Conservation (phyloP, 208 protist genomes). For the Leishmania martiniquensis region DNA sequence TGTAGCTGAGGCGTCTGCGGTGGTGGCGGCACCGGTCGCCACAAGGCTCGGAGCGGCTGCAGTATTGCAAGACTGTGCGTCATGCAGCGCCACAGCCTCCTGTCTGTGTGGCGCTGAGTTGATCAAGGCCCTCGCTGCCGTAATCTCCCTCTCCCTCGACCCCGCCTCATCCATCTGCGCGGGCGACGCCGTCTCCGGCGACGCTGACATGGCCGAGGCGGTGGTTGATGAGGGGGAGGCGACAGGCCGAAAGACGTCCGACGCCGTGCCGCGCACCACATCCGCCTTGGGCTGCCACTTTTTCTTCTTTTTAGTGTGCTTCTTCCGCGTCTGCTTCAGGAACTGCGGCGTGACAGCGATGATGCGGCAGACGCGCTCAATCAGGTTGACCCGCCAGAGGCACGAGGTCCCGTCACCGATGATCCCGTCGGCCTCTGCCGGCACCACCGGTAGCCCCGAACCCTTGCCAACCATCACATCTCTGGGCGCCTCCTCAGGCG, state of each 20-base stretch:
- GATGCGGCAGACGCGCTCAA: conserved; percentile 28
- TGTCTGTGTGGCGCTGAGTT: neutral
- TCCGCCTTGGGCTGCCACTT: conserved; percentile 19
- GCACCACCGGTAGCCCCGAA: conserved; percentile 21
- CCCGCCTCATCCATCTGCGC: neutral
- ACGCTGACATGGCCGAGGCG: neutral
- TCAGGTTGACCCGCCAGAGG: conserved; percentile 54
- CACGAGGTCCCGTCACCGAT: conserved; percentile 54
- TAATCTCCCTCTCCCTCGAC: neutral
- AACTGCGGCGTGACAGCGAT: conserved; percentile 66
- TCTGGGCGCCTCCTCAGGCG: neutral
- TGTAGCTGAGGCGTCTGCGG: neutral
- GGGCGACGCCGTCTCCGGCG: neutral
- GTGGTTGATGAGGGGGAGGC: neutral
- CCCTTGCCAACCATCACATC: conserved; percentile 7
- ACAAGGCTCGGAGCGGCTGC: neutral
- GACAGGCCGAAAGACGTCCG: conserved; percentile 19
- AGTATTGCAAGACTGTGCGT: neutral
- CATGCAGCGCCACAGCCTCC: neutral
- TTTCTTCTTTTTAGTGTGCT: conserved; percentile 49
- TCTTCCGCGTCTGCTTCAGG: conserved; percentile 41
- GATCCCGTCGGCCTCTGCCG: conserved; percentile 35
- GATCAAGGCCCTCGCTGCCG: neutral
- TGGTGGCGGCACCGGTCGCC: neutral
- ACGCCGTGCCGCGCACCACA: conserved; percentile 27